Conservation (phyloP, 208 protist genomes). For the Trypanosoma mega region DNA sequence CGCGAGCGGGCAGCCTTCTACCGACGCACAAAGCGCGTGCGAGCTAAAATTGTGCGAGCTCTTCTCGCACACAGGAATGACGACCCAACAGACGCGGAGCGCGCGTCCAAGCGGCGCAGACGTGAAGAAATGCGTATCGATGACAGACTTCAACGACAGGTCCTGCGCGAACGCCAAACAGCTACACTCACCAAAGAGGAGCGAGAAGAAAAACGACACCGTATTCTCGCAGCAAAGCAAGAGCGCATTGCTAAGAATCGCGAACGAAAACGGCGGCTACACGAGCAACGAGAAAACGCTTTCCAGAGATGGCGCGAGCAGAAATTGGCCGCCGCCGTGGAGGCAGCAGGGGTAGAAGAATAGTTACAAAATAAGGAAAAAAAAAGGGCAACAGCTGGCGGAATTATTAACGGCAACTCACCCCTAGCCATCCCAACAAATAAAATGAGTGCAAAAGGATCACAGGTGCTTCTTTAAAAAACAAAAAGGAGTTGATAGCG, state of each 20-base stretch:
- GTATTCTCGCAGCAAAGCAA: slow-evolving; percentile 81
- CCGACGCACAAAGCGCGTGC: slow-evolving; percentile 58
- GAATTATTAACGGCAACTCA: slow-evolving; percentile 3
- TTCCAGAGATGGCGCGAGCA: slow-evolving; percentile 81
- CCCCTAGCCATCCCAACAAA: too few species aligned
- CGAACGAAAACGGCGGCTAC: slow-evolving; percentile 74
- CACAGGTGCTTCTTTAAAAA: not conserved
- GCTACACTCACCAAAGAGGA: slow-evolving; percentile 79
- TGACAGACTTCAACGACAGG: slow-evolving; percentile 75
- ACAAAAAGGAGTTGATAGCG: not conserved
- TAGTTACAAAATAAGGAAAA: slow-evolving; percentile 7
- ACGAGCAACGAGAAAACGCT: slow-evolving; percentile 62
- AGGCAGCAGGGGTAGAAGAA: slow-evolving; percentile 1
- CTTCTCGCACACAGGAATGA: slow-evolving; percentile 81
- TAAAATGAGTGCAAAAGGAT: too few species aligned
- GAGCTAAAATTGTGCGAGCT: slow-evolving; percentile 61
- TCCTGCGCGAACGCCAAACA: slow-evolving; percentile 41
- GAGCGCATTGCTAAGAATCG: slow-evolving; percentile 87
- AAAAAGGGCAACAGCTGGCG: not conserved
- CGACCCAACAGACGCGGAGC: slow-evolving; percentile 71
- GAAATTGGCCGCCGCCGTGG: slow-evolving; percentile 57
- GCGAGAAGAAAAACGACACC: slow-evolving; percentile 74
- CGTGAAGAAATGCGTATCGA: slow-evolving; percentile 77
- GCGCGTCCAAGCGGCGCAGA: slow-evolving; percentile 58
- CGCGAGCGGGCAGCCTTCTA: slow-evolving; percentile 58